These are phyloP conservation scores for Fusarium goolgardi DNA, from an alignment of 2,329 filamentous ascomycete genomes.

Conservation along the genomic window DNA sequence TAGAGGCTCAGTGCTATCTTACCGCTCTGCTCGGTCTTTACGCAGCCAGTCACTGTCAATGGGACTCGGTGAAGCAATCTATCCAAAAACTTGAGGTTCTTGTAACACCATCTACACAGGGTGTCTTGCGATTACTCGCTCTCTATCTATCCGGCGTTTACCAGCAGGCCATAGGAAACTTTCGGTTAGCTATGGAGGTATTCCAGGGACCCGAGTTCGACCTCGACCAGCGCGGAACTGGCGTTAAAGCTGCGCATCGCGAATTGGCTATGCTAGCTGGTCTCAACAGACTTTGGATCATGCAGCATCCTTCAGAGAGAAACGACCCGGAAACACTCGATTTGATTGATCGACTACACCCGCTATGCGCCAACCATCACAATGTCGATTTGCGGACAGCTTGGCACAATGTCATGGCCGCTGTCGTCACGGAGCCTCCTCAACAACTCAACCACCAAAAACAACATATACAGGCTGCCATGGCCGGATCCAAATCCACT, in stretches of 20 bases:
- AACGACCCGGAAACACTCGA: constrained; percentile 68
- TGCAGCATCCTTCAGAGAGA: constrained; percentile 70
- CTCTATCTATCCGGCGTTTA: constrained; percentile 81
- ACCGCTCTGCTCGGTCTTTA: constrained; percentile 78
- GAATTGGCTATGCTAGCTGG: constrained; percentile 74
- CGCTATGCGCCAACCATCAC: constrained; percentile 74
- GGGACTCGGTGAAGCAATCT: constrained; percentile 70
- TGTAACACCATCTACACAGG: constrained; percentile 55
- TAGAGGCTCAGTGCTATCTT: constrained; percentile 74
- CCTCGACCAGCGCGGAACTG: constrained; percentile 52
- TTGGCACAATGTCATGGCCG: constrained; percentile 79
- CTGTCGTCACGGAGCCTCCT: constrained; percentile 70
- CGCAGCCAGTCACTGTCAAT: constrained; percentile 76
- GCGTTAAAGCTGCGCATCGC: constrained; percentile 63
- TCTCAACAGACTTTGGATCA: constrained; percentile 78
- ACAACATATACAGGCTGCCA: constrained; percentile 77
- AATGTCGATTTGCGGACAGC: constrained; percentile 82
- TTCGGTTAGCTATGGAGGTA: constrained; percentile 73
- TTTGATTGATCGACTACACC: constrained; percentile 73
- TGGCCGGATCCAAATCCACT: constrained; percentile 75
- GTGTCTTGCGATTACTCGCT: constrained; percentile 61
- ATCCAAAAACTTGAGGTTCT: constrained; percentile 65
- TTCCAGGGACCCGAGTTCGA: constrained; percentile 73
- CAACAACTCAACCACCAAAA: constrained; percentile 81
- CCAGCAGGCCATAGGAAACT: constrained; percentile 79